A percentile compares a stretch with the other conserved stretches of the same genome.
Evolutionary conservation across 352 stramenopile species (phyloP).

Genomic region (Globisporangium spiculum): DNA sequence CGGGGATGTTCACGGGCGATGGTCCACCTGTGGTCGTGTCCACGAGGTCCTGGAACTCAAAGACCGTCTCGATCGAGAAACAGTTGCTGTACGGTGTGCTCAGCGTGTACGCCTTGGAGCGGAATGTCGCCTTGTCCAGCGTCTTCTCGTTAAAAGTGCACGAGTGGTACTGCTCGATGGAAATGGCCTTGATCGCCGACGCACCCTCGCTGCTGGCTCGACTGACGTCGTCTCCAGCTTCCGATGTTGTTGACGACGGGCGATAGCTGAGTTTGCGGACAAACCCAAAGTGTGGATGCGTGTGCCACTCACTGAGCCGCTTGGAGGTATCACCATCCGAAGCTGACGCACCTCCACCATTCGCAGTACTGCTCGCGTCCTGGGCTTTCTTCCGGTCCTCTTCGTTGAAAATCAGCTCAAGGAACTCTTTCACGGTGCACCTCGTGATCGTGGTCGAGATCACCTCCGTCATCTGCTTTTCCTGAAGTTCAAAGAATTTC

Average conservation of each 20-base stretch:
- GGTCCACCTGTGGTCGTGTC: conserved; percentile 14
- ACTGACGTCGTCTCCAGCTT: not conserved
- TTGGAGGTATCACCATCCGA: not conserved
- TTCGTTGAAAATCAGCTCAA: conserved; percentile 44
- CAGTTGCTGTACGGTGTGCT: conserved; percentile 65
- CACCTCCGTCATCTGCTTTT: conserved; percentile 52
- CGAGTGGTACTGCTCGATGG: conserved; percentile 62
- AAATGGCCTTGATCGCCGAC: conserved; percentile 33
- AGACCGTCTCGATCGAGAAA: conserved; percentile 56
- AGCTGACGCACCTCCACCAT: not conserved
- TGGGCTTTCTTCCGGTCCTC: conserved; percentile 28
- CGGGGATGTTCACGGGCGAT: conserved; percentile 15
- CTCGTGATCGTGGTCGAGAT: conserved; percentile 40
- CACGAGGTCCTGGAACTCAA: conserved; percentile 42
- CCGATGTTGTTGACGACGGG: conserved; percentile 17
- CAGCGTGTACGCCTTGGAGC: conserved; percentile 61
- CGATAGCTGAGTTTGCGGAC: conserved; percentile 54
- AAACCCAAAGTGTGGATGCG: conserved; percentile 48
- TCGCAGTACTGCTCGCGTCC: not conserved
- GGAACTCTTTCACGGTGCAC: conserved; percentile 34
- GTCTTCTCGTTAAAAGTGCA: conserved; percentile 35
- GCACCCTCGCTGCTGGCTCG: not conserved
- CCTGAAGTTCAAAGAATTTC: conserved; percentile 46
- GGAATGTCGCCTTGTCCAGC: conserved; percentile 39
- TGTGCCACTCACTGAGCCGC: conserved; percentile 44